A percentile compares a stretch with the other conserved stretches of the same genome.
Evolutionary conservation across 345 rosid species (phyloP).

Genomic region (Gynandropsis gynandra): DNA sequence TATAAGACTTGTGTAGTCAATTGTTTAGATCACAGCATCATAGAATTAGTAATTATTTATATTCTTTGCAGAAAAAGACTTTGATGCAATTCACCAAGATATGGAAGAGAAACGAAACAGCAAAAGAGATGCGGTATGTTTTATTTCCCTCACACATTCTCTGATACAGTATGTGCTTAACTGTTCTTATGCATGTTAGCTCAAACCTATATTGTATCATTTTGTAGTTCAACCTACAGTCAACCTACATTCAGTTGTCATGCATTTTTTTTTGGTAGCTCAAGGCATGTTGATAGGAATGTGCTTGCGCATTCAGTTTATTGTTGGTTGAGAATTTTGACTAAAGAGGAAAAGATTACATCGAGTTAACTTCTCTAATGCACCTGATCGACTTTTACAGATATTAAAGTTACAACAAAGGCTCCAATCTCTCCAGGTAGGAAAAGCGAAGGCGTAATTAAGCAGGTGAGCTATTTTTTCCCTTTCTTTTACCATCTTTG

Average conservation of each 20-base stretch:
- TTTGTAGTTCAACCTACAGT: too few species aligned
- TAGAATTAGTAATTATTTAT: conserved; percentile 8
- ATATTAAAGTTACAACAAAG: conserved; percentile 73
- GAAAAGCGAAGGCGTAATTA: conserved; percentile 71
- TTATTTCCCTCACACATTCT: neutral
- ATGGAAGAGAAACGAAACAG: conserved; percentile 84
- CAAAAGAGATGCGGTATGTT: conserved; percentile 78
- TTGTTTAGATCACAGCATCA: conserved; percentile 7
- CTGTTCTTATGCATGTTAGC: neutral
- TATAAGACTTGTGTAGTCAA: neutral
- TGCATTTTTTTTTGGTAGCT: too few species aligned
- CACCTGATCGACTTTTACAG: conserved; percentile 31
- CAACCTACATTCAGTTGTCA: too few species aligned
- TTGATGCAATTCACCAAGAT: conserved; percentile 79
- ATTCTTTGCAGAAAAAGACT: conserved; percentile 68
- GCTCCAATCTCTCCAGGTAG: conserved; percentile 79
- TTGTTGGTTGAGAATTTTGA: too few species aligned
- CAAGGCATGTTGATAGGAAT: too few species aligned
- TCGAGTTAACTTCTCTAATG: too few species aligned
- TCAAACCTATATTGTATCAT: too few species aligned
- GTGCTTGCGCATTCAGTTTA: too few species aligned
- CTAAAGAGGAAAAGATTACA: too few species aligned
- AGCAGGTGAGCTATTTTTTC: conserved; percentile 11
- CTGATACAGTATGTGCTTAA: conserved; percentile 8
- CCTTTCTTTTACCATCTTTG: conserved; percentile 19